Percentiles rank a stretch among this genome's conserved stretches.
Conservation (phyloP, 148 eudicot genomes). For the Vaccinium vitisidaea region DNA sequence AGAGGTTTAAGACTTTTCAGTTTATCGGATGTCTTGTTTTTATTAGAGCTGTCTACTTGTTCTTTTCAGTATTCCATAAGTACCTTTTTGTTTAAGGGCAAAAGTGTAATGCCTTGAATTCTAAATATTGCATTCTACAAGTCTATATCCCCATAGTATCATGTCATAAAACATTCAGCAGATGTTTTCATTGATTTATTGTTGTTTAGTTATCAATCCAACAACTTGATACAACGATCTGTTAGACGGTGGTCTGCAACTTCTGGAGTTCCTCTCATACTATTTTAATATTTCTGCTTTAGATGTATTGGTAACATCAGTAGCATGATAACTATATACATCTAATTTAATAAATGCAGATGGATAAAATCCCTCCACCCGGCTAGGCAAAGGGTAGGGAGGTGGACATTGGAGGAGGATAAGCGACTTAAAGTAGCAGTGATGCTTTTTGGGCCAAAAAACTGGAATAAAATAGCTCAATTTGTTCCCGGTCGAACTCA, state of each 20-base stretch:
- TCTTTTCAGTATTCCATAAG: neutral
- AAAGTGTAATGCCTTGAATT: neutral
- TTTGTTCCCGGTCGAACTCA: slow-evolving; percentile 91
- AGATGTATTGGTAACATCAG: neutral
- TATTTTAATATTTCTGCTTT: neutral
- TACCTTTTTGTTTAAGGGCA: neutral
- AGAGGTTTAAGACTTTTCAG: too few relatives aligned
- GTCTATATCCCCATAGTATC: neutral
- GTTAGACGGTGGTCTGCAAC: neutral
- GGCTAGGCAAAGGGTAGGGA: slow-evolving; percentile 70
- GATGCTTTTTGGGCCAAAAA: slow-evolving; percentile 67
- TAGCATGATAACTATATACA: neutral
- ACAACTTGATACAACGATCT: too few relatives aligned
- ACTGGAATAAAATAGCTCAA: slow-evolving; percentile 69
- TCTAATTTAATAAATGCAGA: slow-evolving; percentile 33
- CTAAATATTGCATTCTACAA: neutral
- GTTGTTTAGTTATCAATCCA: neutral
- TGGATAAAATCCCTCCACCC: slow-evolving; percentile 87
- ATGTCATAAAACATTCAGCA: neutral
- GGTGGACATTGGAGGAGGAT: slow-evolving; percentile 70
- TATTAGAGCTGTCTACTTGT: neutral
- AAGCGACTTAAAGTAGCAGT: slow-evolving; percentile 78
- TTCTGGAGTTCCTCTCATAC: slow-evolving; percentile 8
- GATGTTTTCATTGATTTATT: neutral
- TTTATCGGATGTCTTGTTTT: too few relatives aligned